phyloP scores from a whole-genome alignment of 306 rosid species.

The Castanea crenata region DNA sequence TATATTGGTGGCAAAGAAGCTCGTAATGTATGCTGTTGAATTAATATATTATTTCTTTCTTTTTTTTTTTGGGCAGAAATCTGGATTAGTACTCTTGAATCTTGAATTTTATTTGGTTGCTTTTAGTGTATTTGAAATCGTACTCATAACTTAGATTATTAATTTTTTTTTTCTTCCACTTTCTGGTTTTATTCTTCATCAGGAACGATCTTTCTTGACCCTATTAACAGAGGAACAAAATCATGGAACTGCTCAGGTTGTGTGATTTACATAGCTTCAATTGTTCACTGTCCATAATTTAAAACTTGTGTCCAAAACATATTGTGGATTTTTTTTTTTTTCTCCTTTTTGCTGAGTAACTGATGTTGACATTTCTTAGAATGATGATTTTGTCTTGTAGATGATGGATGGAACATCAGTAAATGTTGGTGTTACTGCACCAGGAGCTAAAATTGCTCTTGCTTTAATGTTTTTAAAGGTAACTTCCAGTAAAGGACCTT shows the following conservation, averaged over 20 bases:
- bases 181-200: constrained; percentile 30
- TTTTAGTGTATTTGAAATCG: constrained; percentile 5
- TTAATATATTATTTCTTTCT: constrained; percentile 13
- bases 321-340: too few relatives aligned
- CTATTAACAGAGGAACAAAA: constrained; percentile 58
- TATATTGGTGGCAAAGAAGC: constrained; percentile 80
- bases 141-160: constrained; percentile 20
- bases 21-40: constrained; percentile 52
- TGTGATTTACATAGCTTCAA: constrained; percentile 16
- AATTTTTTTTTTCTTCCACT: constrained; percentile 8
- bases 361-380: too few relatives aligned
- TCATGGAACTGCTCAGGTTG: constrained; percentile 76
- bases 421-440: too few relatives aligned
- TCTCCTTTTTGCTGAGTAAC: too few relatives aligned
- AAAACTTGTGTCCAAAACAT: constrained; percentile 6
- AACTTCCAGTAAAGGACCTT: too few relatives aligned
- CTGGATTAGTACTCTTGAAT: background rate
- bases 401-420: too few relatives aligned
- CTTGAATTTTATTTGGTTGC: background rate
- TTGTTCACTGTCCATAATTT: background rate
- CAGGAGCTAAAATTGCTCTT: too few relatives aligned
- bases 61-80: background rate
- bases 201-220: constrained; percentile 67
- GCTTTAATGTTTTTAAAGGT: too few relatives aligned
- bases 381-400: too few relatives aligned